phyloP scores from a whole-genome alignment of 257 asterid species.

The Nyctanthes arbortristis region DNA sequence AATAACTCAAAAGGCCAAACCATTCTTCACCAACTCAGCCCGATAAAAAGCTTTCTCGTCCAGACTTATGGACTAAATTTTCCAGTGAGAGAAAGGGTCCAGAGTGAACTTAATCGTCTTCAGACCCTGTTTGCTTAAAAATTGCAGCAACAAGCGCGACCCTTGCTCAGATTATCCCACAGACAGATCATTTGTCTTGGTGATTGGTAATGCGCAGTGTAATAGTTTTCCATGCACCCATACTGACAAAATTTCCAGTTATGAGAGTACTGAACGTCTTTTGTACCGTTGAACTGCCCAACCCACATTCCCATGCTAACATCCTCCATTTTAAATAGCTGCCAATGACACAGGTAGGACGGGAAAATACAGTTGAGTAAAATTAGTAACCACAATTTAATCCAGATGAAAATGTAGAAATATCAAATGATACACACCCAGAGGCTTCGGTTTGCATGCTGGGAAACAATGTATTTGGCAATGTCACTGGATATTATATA shows the following conservation, averaged over 20 bases:
- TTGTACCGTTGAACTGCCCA: slow-evolving; percentile 72
- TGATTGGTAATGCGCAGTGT: slow-evolving; percentile 97
- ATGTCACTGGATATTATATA: slow-evolving; percentile 78
- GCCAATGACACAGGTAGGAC: slow-evolving; percentile 18
- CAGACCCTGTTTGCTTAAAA: slow-evolving; percentile 26
- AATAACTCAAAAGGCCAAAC: not conserved
- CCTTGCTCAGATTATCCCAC: slow-evolving; percentile 59
- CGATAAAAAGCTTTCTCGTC: slow-evolving; percentile 1
- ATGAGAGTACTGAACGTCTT: slow-evolving; percentile 65
- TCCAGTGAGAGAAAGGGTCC: slow-evolving; percentile 5
- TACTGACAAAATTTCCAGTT: slow-evolving; percentile 89
- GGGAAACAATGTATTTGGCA: slow-evolving; percentile 67
- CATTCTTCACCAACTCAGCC: slow-evolving; percentile 17
- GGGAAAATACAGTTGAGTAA: not conserved
- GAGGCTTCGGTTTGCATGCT: slow-evolving; percentile 53
- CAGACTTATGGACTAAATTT: slow-evolving; percentile 5
- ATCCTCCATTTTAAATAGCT: slow-evolving; percentile 97
- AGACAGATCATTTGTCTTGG: slow-evolving; percentile 91
- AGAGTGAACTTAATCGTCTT: not conserved
- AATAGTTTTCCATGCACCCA: slow-evolving; percentile 86
- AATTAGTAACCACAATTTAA: slow-evolving; percentile 5
- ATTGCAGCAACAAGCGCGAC: slow-evolving; percentile 58
- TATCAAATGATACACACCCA: slow-evolving; percentile 48
- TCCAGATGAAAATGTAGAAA: slow-evolving; percentile 14
- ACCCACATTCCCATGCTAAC: slow-evolving; percentile 99